Conservation (phyloP, 306 rosid species). For the Trifolium subterraneum region DNA sequence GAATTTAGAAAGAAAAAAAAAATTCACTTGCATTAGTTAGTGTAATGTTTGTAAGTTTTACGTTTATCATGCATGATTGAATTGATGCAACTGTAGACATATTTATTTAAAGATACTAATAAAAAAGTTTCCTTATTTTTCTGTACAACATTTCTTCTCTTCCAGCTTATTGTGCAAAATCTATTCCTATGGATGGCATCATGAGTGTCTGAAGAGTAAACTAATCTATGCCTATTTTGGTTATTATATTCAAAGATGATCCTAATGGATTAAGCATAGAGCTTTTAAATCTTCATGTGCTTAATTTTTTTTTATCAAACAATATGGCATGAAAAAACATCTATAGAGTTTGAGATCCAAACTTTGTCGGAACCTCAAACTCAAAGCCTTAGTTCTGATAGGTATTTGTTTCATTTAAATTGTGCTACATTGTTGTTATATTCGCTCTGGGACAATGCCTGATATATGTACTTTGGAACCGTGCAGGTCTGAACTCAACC, state of each 20-base stretch:
- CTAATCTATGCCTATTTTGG: not conserved
- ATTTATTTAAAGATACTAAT: constrained; percentile 10
- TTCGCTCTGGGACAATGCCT: constrained; percentile 18
- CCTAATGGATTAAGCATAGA: not conserved
- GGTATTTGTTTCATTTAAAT: constrained; percentile 7
- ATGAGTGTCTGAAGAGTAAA: constrained; percentile 28
- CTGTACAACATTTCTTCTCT: not conserved
- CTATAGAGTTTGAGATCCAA: not conserved
- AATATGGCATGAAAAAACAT: not conserved
- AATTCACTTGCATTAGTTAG: not conserved
- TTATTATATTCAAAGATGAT: constrained; percentile 1
- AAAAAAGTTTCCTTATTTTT: constrained; percentile 14
- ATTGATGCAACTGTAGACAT: not conserved
- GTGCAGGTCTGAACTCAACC: constrained; percentile 73
- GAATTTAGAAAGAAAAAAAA: not conserved
- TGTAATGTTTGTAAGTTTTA: not conserved
- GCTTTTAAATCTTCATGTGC: constrained; percentile 4
- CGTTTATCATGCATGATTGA: not conserved
- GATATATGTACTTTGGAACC: constrained; percentile 36
- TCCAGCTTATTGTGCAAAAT: constrained; percentile 11
- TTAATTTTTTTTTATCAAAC: not conserved
- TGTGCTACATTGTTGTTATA: constrained; percentile 1
- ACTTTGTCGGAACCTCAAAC: not conserved
- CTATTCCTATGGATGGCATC: constrained; percentile 6
- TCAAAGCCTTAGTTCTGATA: not conserved